Conservation (phyloP, 768 basidiomycete species). For the Lyophyllum decastes region DNA sequence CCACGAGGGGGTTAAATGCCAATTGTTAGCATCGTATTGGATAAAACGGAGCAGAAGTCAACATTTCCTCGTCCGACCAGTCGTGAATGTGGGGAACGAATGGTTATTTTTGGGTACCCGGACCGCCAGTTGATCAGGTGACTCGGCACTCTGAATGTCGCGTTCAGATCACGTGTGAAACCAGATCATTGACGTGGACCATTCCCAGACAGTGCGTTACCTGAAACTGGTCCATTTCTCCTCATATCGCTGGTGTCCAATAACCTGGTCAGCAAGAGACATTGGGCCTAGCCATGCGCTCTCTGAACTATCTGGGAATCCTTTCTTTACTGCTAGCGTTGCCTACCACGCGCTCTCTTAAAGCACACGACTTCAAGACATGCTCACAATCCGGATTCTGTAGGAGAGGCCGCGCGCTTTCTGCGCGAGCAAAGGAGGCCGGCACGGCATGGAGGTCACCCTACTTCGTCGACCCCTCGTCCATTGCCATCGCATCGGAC, state of each 20-base stretch:
- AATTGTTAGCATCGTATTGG: background rate
- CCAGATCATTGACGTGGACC: slow-evolving; percentile 9
- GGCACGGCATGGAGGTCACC: slow-evolving; percentile 77
- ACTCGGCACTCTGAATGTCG: too few relatives aligned
- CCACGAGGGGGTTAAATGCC: background rate
- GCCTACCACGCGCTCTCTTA: slow-evolving; percentile 56
- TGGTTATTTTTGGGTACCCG: too few relatives aligned
- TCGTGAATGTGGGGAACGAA: too few relatives aligned
- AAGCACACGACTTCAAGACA: slow-evolving; percentile 88
- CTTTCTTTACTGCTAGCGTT: slow-evolving; percentile 33
- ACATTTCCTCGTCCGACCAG: too few relatives aligned
- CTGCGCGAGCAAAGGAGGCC: slow-evolving; percentile 65
- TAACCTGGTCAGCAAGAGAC: background rate
- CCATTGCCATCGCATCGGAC: slow-evolving; percentile 51
- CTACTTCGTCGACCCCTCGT: slow-evolving; percentile 69
- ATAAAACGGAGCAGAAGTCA: background rate
- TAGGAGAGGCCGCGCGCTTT: slow-evolving; percentile 79
- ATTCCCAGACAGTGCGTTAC: background rate
- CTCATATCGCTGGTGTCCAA: background rate
- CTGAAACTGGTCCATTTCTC: background rate
- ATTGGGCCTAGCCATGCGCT: slow-evolving; percentile 30
- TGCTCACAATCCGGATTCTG: slow-evolving; percentile 96
- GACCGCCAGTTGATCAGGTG: too few relatives aligned
- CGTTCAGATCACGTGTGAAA: background rate
- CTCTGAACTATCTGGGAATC: slow-evolving; percentile 35